Evolutionary conservation across 768 basidiomycete species (phyloP), one percentile per base, ranked within the genome.

Genomic region (Naganishia onofrii): DNA sequence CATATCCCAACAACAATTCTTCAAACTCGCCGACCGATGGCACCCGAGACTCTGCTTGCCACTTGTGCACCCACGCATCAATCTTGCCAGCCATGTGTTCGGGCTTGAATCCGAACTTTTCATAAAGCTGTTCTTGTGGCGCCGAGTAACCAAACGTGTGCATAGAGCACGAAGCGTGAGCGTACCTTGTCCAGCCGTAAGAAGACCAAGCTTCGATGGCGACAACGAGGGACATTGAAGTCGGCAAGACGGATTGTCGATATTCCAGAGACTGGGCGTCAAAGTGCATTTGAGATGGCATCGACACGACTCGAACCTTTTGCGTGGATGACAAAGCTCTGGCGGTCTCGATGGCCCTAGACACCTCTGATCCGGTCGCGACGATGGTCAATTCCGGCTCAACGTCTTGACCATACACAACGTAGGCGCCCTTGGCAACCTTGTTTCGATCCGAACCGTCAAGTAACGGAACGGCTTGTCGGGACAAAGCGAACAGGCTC

Each of bases 151-250:
- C 74, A 54, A 81, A 81, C 0, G 76, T 75, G 67, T 75, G 73
- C 80, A 80, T 81, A 70, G 77, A 77, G 34, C 72, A 69, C 19
- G 75, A 74, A 12, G 80, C 79, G 69, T 81, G 80, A 13, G 80
- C 79, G 69, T 81, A 81, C 42, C 74, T 66, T 0, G 80, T 72
- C 80, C 80, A 81, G 23, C 79, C 76, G 72, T 75, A 78, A 15
- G 75, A 72, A 8, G 70, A 75, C 74, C 75, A 81, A 10, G 78
- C 76, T 69, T 81, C 80, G 56, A 81, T 75, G 38, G 80, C 76
- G 67, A 79, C 73, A 42, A 80, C 75, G 34, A 79, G 71, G 13
- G 72, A 72, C 26, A 36, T 69, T 15, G 72, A 69, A 2, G 65
- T 66, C 19, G 74, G 75, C 19, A 80, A 32, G 56, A 76, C 63